Base-by-base conservation (phyloP, 78 protist genomes). In the Planoprotostelium fungivorum region DNA sequence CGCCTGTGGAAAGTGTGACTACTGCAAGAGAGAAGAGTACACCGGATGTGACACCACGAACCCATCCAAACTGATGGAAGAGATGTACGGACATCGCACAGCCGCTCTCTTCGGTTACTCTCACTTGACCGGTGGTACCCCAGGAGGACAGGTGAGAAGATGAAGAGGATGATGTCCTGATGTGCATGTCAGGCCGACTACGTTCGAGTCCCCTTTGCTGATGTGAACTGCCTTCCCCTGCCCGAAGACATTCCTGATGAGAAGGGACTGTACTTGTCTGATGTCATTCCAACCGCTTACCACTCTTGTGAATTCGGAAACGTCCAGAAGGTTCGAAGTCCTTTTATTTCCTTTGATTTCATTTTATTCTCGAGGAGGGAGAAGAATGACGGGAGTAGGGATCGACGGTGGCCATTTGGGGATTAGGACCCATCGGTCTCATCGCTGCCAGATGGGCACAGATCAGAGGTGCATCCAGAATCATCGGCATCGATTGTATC, bases 401-500 rank as follows among this genome's bases (percentile, higher is more conserved):
- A 29, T 51, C 35, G 1, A 29, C 23, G 31, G 38, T 85, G 29
- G 83, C 28, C n/a, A n/a, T 89, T 29, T 88, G 91, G 89, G 93
- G 93, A 29, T 23, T 23, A 23, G 93, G 93, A 1, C 93, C 93
- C 5, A 86, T 91, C 29, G 93, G 93, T 9, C 37, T 91, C 31
- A 36, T 86, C 29, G 63, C 91, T 1, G 63, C 31, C 16, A 10
- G 23, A 34, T 91, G 93, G 91, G 37, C 36, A 25, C 31, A 87
- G 90, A 35, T 23, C 36, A 88, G 38, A 35, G 91, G 91, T 23
- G 93, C 93, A 1, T 34, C 29, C 29, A 9, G 83, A 0, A 91
- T 91, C 90, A 86, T 91, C 36, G 93, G 38, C 1, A 88, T 91
- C 86, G 93, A 91, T 86, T 35, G 28, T 5, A 91, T 91, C 38